Conservation (phyloP, 176 grass and related monocot genomes). For the maize (Zea mays) region Zm-B73-REFERENCE-NAM-5.0 NC_050105.1:127300001-127300500, state of each 20-base stretch:
- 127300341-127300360: background rate
- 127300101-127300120: background rate
- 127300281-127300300: background rate
- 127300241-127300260: background rate
- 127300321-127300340: background rate
- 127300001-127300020: background rate
- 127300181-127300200: background rate
- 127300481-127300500: constrained; percentile 88
- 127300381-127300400: constrained; percentile 70
- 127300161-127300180: background rate
- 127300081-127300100: too few relatives aligned
- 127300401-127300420: constrained; percentile 82
- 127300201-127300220: background rate
- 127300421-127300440: constrained; percentile 90
- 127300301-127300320: background rate
- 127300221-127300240: background rate
- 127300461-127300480: constrained; percentile 87
- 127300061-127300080: background rate
- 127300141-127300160: background rate
- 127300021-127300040: background rate
- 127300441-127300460: constrained; percentile 72
- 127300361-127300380: constrained; percentile 27
- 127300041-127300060: background rate
- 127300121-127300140: background rate
- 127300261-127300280: background rate